phyloP scores from a whole-genome alignment of 192 early-diverging fungal species.

The Umbelopsis isabellina region DNA sequence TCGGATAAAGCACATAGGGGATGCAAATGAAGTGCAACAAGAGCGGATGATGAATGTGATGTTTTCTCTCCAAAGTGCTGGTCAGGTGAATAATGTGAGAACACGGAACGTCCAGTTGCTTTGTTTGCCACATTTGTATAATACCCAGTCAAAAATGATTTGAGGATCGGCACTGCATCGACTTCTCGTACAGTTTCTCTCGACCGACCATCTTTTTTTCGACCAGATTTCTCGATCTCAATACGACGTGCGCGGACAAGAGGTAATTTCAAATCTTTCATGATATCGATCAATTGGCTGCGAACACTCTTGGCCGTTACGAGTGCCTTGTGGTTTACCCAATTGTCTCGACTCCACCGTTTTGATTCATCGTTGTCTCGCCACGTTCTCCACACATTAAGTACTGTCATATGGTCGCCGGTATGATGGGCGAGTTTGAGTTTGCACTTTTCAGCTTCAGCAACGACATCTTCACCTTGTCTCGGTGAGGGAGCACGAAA shows the following conservation, averaged over 20 bases:
- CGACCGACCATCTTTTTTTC: slow-evolving; percentile 17
- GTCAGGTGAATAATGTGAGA: slow-evolving; percentile 58
- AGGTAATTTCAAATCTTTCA: slow-evolving; percentile 74
- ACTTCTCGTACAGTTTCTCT: slow-evolving; percentile 54
- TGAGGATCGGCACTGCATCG: slow-evolving; percentile 72
- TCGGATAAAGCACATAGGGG: slow-evolving; percentile 90
- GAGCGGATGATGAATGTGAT: slow-evolving; percentile 76
- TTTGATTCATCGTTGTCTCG: slow-evolving; percentile 61
- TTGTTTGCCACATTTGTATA: slow-evolving; percentile 95
- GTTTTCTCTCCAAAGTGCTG: slow-evolving; percentile 30
- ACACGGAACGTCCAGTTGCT: slow-evolving; percentile 64
- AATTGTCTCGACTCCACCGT: slow-evolving; percentile 92
- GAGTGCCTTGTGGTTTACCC: slow-evolving; percentile 80
- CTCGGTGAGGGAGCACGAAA: slow-evolving; percentile 88
- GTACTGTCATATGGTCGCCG: slow-evolving; percentile 90
- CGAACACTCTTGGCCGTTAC: slow-evolving; percentile 82
- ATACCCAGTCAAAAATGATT: slow-evolving; percentile 88
- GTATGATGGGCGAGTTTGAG: slow-evolving; percentile 86
- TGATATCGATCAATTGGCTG: slow-evolving; percentile 85
- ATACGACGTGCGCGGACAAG: slow-evolving; percentile 26
- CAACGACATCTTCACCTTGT: slow-evolving; percentile 64
- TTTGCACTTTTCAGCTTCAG: slow-evolving; percentile 81
- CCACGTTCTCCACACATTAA: slow-evolving; percentile 86
- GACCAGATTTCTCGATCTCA: slow-evolving; percentile 2
- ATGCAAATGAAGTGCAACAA: slow-evolving; percentile 91